phyloP scores from a whole-genome alignment of 345 rosid genomes.

The Firmiana major region DNA sequence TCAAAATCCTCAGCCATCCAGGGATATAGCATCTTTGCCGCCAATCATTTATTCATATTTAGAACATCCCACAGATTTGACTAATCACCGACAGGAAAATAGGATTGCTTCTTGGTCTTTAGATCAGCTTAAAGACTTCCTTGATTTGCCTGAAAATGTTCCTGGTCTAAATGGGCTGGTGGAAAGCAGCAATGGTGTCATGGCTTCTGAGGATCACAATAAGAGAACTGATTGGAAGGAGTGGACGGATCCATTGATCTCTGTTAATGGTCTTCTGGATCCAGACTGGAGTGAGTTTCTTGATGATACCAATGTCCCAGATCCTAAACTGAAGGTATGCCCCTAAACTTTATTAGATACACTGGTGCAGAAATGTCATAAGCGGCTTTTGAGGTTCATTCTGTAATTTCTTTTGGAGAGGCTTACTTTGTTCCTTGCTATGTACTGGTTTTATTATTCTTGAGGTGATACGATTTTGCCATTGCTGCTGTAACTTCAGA shows the following conservation, averaged over 20 bases:
- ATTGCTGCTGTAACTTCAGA: neutral
- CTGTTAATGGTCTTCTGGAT: slow-evolving; percentile 54
- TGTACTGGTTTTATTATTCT: neutral
- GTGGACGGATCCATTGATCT: slow-evolving; percentile 64
- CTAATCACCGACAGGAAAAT: slow-evolving; percentile 35
- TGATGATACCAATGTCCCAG: slow-evolving; percentile 36
- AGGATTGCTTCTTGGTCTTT: slow-evolving; percentile 49
- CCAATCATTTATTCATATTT: slow-evolving; percentile 26
- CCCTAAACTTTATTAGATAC: neutral
- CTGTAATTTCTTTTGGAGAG: neutral
- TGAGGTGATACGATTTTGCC: neutral
- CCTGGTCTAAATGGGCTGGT: slow-evolving; percentile 37
- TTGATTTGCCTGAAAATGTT: slow-evolving; percentile 44
- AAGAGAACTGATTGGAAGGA: slow-evolving; percentile 55
- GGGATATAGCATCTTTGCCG: slow-evolving; percentile 26
- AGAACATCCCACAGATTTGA: slow-evolving; percentile 28
- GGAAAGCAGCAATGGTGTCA: slow-evolving; percentile 38
- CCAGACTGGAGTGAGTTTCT: slow-evolving; percentile 73
- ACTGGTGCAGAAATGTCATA: neutral
- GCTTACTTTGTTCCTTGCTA: neutral
- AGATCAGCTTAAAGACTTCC: slow-evolving; percentile 47
- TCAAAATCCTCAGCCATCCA: slow-evolving; percentile 30
- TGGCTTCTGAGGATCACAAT: slow-evolving; percentile 36
- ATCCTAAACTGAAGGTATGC: slow-evolving; percentile 54
- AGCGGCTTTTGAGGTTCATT: neutral